phyloP scores from a whole-genome alignment of 495 filamentous ascomycete genomes.

The Aspergillus bridgeri region DNA sequence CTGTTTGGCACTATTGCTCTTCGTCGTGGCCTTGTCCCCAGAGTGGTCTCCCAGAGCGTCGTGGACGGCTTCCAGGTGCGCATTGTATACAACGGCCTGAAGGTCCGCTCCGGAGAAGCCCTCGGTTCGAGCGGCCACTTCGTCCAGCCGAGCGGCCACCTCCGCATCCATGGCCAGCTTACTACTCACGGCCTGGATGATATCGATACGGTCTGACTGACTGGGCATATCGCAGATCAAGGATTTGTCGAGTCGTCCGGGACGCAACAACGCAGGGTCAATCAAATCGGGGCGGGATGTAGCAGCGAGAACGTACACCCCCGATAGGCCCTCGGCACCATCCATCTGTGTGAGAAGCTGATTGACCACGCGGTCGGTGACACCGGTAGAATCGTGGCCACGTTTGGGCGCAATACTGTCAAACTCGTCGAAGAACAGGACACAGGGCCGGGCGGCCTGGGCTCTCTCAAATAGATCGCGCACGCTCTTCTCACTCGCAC shows the following conservation, averaged over 20 bases:
- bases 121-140: conserved; percentile 74
- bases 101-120: conserved; percentile 96
- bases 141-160: conserved; percentile 49
- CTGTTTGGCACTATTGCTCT: conserved; percentile 23
- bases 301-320: conserved; percentile 93
- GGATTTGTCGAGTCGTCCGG: conserved; percentile 87
- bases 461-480: conserved; percentile 93
- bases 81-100: conserved; percentile 92
- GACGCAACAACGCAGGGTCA: conserved; percentile 85
- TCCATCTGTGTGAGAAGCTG: conserved; percentile 99
- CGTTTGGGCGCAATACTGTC: conserved; percentile 96
- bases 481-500: conserved; percentile 90
- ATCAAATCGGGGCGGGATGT: conserved; percentile 90
- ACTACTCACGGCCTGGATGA: conserved; percentile 72
- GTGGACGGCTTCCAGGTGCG: conserved; percentile 94
- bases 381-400: conserved; percentile 93
- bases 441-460: conserved; percentile 81
- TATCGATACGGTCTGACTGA: conserved; percentile 77
- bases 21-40: conserved; percentile 35
- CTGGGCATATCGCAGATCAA: conserved; percentile 84
- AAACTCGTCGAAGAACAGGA: conserved; percentile 98
- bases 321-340: conserved; percentile 88
- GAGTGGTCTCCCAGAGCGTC: conserved; percentile 73
- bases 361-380: conserved; percentile 97
- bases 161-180: conserved; percentile 69